Base-by-base conservation (phyloP, 1,284 basidiomycete species). In the Termitomyces sp. region DNA sequence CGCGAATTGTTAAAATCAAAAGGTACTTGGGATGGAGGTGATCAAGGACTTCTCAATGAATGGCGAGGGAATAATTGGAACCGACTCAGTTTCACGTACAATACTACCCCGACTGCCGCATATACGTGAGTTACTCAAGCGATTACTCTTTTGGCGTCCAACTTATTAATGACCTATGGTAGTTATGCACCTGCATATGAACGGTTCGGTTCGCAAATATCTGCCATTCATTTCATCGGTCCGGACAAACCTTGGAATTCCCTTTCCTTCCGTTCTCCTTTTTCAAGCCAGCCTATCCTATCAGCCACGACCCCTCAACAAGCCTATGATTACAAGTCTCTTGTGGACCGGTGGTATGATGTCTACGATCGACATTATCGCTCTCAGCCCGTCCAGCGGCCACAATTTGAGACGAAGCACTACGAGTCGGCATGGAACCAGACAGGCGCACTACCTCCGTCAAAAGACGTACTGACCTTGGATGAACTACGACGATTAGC, bases 101-200 rank as follows among this genome's bases (percentile, higher is more conserved):
- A 99, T 67, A 96, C 93, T 7, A 98, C 96, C 1, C 95, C 95
- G 9, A 93, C 93, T n/a, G 93, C 93, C 49, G 92, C 89, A 49
- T 99, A 99, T 74, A 96, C 92, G 85, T 94, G 66, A 77, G 89
- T 56, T n/a, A 79, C 24, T 59, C 49, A 18, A 37, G 40, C 50
- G 33, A 51, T 59, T 57, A 24, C 57, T 53, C 48, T 57, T 47
- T 56, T 52, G 56, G 62, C 51, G 60, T 59, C 56, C 61, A 53
- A 57, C 48, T 56, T 49, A 64, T 56, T 52, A n/a, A n/a, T n/a
- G n/a, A n/a, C 49, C 31, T 26, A 34, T 54, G 57, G 57, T 57
- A 93, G 91, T 42, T 98, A 97, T 71, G 92, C 92, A 3, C 96
- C 96, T 49, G 96, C 96, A 6, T 97, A 97, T 69, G 86, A 88